Evolutionary conservation across 768 basidiomycete species (phyloP), one percentile per base, ranked within the genome.

Genomic region (Boletus bicolor): DNA sequence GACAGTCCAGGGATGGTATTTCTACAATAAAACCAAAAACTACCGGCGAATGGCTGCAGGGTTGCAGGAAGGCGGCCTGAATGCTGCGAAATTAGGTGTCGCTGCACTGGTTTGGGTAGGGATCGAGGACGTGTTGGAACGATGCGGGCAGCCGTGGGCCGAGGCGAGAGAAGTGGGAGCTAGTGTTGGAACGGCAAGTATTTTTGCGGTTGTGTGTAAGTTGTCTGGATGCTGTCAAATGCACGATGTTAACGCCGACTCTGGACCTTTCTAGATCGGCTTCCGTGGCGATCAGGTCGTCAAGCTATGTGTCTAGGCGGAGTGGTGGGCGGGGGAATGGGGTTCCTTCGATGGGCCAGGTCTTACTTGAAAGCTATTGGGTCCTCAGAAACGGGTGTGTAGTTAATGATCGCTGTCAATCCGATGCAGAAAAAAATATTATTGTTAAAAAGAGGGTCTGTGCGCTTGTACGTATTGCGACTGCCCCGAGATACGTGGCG

Each of bases 11-110:
- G 93, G 93, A 55, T 95, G 93, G 93, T 96, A 94, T 72, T 89
- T 92, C 64, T 95, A 96, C 83, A 89, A 92, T 70, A 95, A 95
- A 77, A 93, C 91, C 30, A 96, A 95, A 72, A 95, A 95, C 76
- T 95, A 94, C 77, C 78, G 82, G 62, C 83, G 93, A 62, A 79
- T 92, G 65, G 78, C 85, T 58, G 87, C 81, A 0, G 92, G 81
- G 9, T 68, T 94, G 68, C 82, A 81, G 64, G 84, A 82, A 15
- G 92, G 82, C 7, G 87, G 79, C 1, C 58, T 60, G 53, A 82
- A 90, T 49, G 86, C 79, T 1, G 60, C 70, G 49, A 79, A 76
- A 64, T 72, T 92, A 39, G 78, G 77, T 14, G 62, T 69, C 12
- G 69, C 73, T n/a, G 81, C 74, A 41, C 60, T 75, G 19, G 75